Conservation (phyloP, 2,329 filamentous ascomycete genomes). For the Fusarium sp. region DNA sequence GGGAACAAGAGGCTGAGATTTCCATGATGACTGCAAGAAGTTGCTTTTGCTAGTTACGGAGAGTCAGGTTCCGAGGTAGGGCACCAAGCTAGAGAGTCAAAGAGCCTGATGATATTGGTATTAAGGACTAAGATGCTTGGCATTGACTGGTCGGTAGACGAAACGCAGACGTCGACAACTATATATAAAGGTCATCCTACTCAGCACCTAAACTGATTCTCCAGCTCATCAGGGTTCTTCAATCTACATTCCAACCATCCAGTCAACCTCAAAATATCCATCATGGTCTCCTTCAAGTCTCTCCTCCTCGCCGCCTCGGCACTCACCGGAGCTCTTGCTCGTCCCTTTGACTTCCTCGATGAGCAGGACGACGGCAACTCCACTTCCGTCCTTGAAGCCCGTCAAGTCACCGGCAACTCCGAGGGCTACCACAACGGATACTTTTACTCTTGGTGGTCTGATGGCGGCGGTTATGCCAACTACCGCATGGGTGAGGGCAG, state of each 20-base stretch:
- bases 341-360: conserved; percentile 16
- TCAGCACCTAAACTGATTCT: neutral
- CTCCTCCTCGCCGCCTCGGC: conserved; percentile 10
- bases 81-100: neutral
- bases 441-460: conserved; percentile 27
- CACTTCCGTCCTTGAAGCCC: conserved; percentile 4
- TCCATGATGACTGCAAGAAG: neutral
- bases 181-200: neutral
- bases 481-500: conserved; percentile 6
- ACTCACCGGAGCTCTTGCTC: conserved; percentile 9
- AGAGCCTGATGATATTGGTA: neutral
- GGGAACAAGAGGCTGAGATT: neutral
- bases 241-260: neutral
- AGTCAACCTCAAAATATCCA: fast-evolving
- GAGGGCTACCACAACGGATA: conserved; percentile 12
- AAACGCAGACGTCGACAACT: neutral
- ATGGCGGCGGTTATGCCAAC: conserved; percentile 8
- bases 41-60: neutral
- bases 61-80: neutral
- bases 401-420: conserved; percentile 7
- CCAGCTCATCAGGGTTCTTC: neutral
- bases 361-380: conserved; percentile 12
- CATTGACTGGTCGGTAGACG: too few relatives aligned
- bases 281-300: conserved; percentile 10
- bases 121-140: neutral